phyloP scores from a whole-genome alignment of 2,329 filamentous ascomycete species.

The Cladophialophora carrionii region DNA sequence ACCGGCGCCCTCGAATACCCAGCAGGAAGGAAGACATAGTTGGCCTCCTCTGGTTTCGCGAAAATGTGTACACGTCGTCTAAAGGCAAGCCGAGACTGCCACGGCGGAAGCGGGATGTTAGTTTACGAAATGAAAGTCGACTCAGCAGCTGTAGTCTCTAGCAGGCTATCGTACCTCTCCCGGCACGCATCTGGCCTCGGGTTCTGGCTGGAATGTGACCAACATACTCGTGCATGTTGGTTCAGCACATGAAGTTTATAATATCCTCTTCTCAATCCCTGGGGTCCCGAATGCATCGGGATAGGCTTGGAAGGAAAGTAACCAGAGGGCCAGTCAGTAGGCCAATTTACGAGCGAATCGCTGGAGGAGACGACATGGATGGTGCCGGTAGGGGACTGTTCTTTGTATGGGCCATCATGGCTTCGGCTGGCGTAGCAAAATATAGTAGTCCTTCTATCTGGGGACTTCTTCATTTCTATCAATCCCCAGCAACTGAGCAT shows the following conservation, averaged over 20 bases:
- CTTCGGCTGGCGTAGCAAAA: background rate
- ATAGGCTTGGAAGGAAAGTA: too few relatives aligned
- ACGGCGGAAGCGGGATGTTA: too few relatives aligned
- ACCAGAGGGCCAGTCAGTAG: too few relatives aligned
- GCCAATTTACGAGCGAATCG: slow-evolving; percentile 48
- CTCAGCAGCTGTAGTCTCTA: slow-evolving; percentile 26
- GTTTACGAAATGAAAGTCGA: background rate
- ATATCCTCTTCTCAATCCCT: too few relatives aligned
- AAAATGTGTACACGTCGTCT: slow-evolving; percentile 60
- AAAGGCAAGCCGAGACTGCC: slow-evolving; percentile 42
- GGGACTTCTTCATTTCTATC: background rate
- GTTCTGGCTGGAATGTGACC: background rate
- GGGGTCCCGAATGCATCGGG: too few relatives aligned
- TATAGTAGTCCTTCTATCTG: background rate
- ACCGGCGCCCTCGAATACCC: too few relatives aligned
- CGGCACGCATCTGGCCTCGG: background rate
- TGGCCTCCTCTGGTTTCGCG: slow-evolving; percentile 54
- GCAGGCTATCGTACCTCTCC: slow-evolving; percentile 33
- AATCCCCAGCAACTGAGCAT: background rate
- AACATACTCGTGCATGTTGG: background rate
- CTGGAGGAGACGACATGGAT: slow-evolving; percentile 52
- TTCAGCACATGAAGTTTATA: background rate
- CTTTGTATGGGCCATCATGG: background rate
- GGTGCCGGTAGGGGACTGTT: slow-evolving; percentile 33
- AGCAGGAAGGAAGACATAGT: too few relatives aligned